Conservation (phyloP, 805 yeast species). For the Danielia oregonensis region DNA sequence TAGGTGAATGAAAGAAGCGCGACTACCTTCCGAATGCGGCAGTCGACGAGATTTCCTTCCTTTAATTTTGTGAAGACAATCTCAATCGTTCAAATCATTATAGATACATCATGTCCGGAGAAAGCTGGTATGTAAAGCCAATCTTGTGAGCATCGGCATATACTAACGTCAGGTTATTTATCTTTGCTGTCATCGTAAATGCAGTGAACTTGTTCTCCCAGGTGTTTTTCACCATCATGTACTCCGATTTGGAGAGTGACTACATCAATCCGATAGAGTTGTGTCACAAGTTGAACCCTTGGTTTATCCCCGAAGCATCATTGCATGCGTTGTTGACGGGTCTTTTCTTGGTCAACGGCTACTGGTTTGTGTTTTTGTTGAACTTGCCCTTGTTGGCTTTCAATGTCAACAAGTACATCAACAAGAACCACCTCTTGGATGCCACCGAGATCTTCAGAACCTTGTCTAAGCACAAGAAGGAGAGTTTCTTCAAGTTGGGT, state of each 20-base stretch:
- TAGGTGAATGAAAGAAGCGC: background rate
- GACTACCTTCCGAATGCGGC: conserved; percentile 3
- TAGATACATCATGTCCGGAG: conserved; percentile 24
- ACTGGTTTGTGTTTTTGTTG: conserved; percentile 84
- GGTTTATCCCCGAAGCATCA: conserved; percentile 86
- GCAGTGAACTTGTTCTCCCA: conserved; percentile 86
- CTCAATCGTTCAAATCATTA: too few species aligned
- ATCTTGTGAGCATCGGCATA: too few species aligned
- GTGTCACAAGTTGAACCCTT: conserved; percentile 86
- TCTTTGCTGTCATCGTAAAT: conserved; percentile 76
- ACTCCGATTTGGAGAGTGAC: conserved; percentile 92
- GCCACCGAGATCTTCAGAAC: conserved; percentile 98
- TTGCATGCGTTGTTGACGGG: conserved; percentile 70
- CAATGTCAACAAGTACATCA: conserved; percentile 75
- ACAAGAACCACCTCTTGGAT: conserved; percentile 82
- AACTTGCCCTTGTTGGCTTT: conserved; percentile 81
- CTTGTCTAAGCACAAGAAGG: conserved; percentile 87
- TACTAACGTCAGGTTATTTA: conserved; percentile 46
- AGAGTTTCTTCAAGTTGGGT: conserved; percentile 84
- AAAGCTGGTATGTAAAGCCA: conserved; percentile 26
- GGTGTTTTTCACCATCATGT: conserved; percentile 93
- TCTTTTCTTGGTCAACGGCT: conserved; percentile 78
- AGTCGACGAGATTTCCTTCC: conserved; percentile 1
- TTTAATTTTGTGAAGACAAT: background rate
- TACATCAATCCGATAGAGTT: conserved; percentile 96